Base-by-base conservation (phyloP, 345 rosid genomes). In the Camelina laxa region DNA sequence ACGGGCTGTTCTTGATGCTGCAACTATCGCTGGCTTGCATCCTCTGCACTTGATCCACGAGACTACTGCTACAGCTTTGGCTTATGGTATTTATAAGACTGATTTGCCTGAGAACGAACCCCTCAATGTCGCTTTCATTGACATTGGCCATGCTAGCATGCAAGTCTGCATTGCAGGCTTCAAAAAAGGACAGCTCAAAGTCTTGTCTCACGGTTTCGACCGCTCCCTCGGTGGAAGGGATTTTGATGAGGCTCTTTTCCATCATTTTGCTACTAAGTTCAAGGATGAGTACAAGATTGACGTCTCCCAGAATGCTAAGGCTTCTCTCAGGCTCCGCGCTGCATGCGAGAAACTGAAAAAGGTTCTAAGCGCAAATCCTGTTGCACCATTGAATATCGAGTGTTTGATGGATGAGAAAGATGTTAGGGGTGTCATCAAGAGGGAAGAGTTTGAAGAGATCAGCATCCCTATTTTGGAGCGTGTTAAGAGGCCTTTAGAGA, bases 361-460 rank as follows among this genome's bases (percentile, higher is more conserved):
- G 79, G 86, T 95, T 59, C 88, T 95, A 9, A 95, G 99, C 78
- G 99, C 99, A 24, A 95, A 95, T 72, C 96, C 99, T 0, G 86
- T 74, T 81, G 91, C 97, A 1, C 99, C 99, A 30, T 58, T 95
- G 70, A 87, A 89, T 79, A 87, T 95, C n/a, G 99, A 95, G 72
- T 95, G 99, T 81, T 72, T 95, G 70, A 95, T 95, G 97, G 98
- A 92, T 11, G 99, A 95, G 81, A 95, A 90, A 80, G 99, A 95
- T 76, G 99, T 95, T 7, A 87, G 83, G 67, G 90, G 98, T 38
- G 73, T 77, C 75, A 92, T 95, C 56, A 95, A 89, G 85, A 89
- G 99, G 79, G 99, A 95, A 1, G 98, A 89, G 67, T 87, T 95
- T 74, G 98, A 95, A 68, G 85, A 85, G 73, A 88, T 92, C 33